Conservation (phyloP, 2,329 filamentous ascomycete genomes). For the Torrubiella hemipterigena region DNA sequence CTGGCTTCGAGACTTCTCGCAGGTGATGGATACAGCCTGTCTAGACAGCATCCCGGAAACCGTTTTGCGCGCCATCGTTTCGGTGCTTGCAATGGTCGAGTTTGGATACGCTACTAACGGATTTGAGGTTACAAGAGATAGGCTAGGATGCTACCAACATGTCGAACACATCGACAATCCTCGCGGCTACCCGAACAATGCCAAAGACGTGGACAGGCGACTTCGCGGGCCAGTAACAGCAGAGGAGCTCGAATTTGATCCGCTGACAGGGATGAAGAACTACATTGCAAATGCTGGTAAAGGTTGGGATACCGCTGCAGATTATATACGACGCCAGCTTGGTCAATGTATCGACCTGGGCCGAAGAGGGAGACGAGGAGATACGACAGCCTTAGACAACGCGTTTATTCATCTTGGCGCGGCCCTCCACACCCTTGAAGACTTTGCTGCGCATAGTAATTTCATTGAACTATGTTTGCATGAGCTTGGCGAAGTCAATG, state of each 20-base stretch:
- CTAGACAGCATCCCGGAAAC: constrained; percentile 17
- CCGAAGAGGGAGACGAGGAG: constrained; percentile 51
- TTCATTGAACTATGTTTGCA: constrained; percentile 62
- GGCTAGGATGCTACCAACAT: constrained; percentile 64
- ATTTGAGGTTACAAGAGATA: constrained; percentile 67
- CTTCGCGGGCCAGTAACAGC: constrained; percentile 63
- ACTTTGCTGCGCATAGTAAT: constrained; percentile 56
- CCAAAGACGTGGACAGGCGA: constrained; percentile 63
- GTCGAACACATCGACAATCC: constrained; percentile 64
- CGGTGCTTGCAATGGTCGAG: constrained; percentile 17
- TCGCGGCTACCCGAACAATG: constrained; percentile 62
- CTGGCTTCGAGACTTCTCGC: constrained; percentile 60
- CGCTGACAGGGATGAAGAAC: constrained; percentile 80
- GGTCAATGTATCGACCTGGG: constrained; percentile 59
- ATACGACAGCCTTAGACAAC: constrained; percentile 45
- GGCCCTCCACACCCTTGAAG: constrained; percentile 60
- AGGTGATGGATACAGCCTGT: constrained; percentile 54
- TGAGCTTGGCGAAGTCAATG: constrained; percentile 54
- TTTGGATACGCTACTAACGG: constrained; percentile 62
- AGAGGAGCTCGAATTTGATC: constrained; percentile 62
- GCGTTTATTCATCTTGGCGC: constrained; percentile 60
- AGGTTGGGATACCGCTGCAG: constrained; percentile 73
- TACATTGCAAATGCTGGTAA: constrained; percentile 74
- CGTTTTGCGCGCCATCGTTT: constrained; percentile 16
- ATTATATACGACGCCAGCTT: constrained; percentile 63